Evolutionary conservation across 208 protist genomes (phyloP).

Genomic region (Leishmania amazonensis): DNA sequence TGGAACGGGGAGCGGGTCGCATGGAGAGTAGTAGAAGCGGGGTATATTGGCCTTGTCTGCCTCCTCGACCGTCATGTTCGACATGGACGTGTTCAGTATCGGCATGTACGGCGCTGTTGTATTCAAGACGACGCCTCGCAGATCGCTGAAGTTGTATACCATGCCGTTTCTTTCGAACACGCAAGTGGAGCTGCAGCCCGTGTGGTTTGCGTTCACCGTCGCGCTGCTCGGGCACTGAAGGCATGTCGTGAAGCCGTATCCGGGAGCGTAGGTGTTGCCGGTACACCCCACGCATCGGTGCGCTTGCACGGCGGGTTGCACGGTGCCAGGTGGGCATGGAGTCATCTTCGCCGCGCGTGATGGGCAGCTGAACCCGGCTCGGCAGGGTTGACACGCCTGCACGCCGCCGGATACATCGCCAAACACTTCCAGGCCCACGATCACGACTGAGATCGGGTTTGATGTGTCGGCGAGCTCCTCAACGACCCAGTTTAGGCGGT

Average conservation of each 20-base stretch:
- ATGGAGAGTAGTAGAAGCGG: slow-evolving; percentile 16
- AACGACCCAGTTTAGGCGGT: slow-evolving; percentile 3
- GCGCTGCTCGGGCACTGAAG: neutral
- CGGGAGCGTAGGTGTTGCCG: slow-evolving; percentile 5
- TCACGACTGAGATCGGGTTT: neutral
- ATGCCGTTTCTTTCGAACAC: neutral
- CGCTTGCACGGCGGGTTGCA: neutral
- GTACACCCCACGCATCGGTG: neutral
- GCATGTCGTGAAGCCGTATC: slow-evolving; percentile 12
- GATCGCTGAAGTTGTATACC: neutral
- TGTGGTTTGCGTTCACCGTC: neutral
- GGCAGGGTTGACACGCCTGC: slow-evolving; percentile 13
- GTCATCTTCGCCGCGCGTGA: neutral
- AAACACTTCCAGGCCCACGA: slow-evolving; percentile 14
- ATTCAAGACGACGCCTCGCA: neutral
- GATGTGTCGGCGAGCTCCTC: neutral
- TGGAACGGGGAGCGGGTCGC: neutral
- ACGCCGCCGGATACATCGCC: slow-evolving; percentile 17
- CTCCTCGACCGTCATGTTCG: slow-evolving; percentile 11
- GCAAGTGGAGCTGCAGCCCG: neutral
- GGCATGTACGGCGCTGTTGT: neutral
- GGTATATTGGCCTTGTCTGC: neutral
- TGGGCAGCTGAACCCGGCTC: slow-evolving; percentile 7
- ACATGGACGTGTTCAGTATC: neutral
- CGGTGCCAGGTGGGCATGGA: neutral